Base-by-base conservation (phyloP, 192 early-diverging fungal genomes). In the Mortierella alpina region DNA sequence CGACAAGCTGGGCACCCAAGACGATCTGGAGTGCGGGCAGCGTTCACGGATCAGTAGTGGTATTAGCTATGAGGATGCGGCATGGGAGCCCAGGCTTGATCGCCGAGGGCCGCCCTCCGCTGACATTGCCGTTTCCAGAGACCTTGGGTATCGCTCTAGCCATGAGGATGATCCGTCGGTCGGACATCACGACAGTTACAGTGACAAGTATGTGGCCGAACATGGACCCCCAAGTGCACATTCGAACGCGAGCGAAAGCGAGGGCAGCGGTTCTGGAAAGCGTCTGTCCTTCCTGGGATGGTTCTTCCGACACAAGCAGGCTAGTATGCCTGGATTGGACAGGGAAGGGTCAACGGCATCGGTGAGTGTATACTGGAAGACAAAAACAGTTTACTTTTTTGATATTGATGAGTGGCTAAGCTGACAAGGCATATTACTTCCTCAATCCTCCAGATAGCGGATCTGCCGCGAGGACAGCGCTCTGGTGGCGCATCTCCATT, bases 91-190 rank as follows among this genome's bases (percentile, higher is more conserved):
- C 1, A 54, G 42, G 15, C 17, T 8, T 4, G 18, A 48, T 13
- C 66, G 41, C 22, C 66, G 49, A 42, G 39, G 63, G 15, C 49
- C 49, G 48, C 62, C 17, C 44, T 46, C 66, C 5, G 23, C 55
- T 12, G 66, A 68, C 40, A 3, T 12, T 59, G 11, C 39, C 50
- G 9, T 13, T 46, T 31, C 31, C 31, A 41, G 52, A 7, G 66
- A 68, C 6, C 52, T 55, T 20, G 54, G 49, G 44, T 59, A 58
- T 23, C 55, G 66, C 8, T 58, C 66, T 6, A 47, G 54, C n/a
- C 58, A 68, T 58, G 66, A 68, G 22, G 66, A 68, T 17, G 55
- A 68, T 48, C 66, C 66, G 31, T 68, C 66, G 5, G 66, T 68
- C 17, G 66, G 66, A 42, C 66, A 68, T 45, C 44, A 50, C 17